These are phyloP conservation scores for Lachancea nothofagi DNA, from an alignment of 805 yeast genomes.

Conservation along the genomic window DNA sequence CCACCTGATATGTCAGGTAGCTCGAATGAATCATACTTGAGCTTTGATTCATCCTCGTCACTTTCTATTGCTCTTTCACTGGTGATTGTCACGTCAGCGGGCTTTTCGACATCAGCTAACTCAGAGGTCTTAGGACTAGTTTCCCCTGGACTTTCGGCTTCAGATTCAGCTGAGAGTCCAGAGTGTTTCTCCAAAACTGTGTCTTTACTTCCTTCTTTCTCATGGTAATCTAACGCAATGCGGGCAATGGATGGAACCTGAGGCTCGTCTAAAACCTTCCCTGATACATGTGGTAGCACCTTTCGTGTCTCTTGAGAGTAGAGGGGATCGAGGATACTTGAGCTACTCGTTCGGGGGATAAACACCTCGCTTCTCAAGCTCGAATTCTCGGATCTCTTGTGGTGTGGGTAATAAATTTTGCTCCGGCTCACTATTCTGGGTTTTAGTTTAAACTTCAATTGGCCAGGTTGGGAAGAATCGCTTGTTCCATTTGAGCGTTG, in stretches of 20 bases:
- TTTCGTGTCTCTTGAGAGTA: conserved; percentile 16
- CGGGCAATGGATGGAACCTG: conserved; percentile 3
- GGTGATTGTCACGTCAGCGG: neutral
- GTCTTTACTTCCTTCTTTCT: neutral
- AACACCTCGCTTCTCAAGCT: neutral
- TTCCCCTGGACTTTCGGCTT: too few relatives aligned
- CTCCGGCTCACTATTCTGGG: conserved; percentile 25
- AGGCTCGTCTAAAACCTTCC: neutral
- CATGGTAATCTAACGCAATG: neutral
- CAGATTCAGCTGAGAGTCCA: too few relatives aligned
- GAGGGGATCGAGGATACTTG: conserved; percentile 20
- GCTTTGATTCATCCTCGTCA: neutral
- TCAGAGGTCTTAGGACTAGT: too few relatives aligned
- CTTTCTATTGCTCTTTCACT: neutral
- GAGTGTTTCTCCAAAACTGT: neutral
- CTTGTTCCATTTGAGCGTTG: conserved; percentile 17
- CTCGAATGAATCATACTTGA: neutral
- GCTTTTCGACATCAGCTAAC: neutral
- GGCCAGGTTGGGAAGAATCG: conserved; percentile 11
- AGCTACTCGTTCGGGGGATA: neutral
- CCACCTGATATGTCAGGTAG: neutral
- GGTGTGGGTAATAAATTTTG: conserved; percentile 7
- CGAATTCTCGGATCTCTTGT: neutral
- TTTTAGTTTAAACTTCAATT: conserved; percentile 23
- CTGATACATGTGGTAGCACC: conserved; percentile 6